Evolutionary conservation across 2,329 filamentous ascomycete genomes (phyloP).

Genomic region (Colletotrichum lini): DNA sequence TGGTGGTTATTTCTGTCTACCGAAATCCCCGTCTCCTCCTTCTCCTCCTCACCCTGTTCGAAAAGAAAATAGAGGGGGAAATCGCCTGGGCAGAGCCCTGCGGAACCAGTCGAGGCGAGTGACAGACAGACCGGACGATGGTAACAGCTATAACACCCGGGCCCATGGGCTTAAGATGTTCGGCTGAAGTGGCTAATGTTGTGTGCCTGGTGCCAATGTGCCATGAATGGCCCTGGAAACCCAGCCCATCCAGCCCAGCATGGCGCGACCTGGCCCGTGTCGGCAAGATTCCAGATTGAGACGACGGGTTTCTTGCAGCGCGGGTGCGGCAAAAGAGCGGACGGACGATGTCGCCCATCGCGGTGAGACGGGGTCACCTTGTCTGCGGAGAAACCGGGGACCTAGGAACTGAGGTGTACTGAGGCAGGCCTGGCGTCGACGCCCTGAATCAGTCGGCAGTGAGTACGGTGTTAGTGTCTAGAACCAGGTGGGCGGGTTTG

Average conservation of each 20-base stretch:
- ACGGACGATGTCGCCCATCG: slow-evolving; percentile 17
- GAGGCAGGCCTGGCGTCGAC: slow-evolving; percentile 28
- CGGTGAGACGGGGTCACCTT: slow-evolving; percentile 47
- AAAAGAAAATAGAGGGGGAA: not conserved
- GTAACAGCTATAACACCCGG: slow-evolving; percentile 52
- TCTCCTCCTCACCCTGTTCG: slow-evolving; percentile 44
- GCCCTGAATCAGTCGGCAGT: slow-evolving; percentile 29
- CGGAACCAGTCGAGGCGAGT: slow-evolving; percentile 49
- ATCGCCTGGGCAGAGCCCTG: slow-evolving; percentile 25
- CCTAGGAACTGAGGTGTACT: too few relatives aligned
- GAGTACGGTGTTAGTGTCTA: slow-evolving; percentile 2
- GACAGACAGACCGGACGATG: slow-evolving; percentile 49
- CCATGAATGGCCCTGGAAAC: slow-evolving; percentile 53
- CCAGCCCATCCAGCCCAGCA: slow-evolving; percentile 48
- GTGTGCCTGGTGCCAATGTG: slow-evolving; percentile 44
- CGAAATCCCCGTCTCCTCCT: slow-evolving; percentile 31
- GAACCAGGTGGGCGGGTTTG: slow-evolving; percentile 31
- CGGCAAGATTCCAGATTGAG: slow-evolving; percentile 43
- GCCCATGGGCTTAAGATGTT: slow-evolving; percentile 57
- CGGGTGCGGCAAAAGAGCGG: slow-evolving; percentile 28
- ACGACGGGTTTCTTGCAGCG: slow-evolving; percentile 31
- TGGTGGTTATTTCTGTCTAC: slow-evolving; percentile 37
- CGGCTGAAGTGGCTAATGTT: slow-evolving; percentile 66
- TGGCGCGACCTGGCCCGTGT: slow-evolving; percentile 49
- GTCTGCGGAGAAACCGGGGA: slow-evolving; percentile 14